A percentile compares a stretch with the other conserved stretches of the same genome.
Conservation (phyloP, 495 filamentous ascomycete genomes). For the Cenococcum geophilum region DNA sequence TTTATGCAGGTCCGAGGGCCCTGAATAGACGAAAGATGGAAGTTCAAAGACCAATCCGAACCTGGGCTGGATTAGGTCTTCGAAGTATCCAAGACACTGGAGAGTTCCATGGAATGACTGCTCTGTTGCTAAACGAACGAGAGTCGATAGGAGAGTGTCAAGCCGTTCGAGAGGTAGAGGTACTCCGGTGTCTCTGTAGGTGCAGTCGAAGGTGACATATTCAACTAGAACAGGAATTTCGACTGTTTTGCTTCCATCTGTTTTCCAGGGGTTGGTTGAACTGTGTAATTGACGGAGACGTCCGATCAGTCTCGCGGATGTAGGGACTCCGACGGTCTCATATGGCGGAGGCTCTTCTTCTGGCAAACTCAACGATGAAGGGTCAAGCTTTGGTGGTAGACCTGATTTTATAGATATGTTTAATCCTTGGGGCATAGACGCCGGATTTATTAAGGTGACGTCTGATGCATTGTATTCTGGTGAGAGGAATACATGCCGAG, state of each 20-base stretch:
- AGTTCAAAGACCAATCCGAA: slow-evolving; percentile 81
- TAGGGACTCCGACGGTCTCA: slow-evolving; percentile 33
- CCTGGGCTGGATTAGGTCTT: slow-evolving; percentile 69
- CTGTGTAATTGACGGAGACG: slow-evolving; percentile 32
- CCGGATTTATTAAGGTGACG: slow-evolving; percentile 29
- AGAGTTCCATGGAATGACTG: slow-evolving; percentile 54
- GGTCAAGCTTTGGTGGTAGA: slow-evolving; percentile 34
- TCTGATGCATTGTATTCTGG: slow-evolving; percentile 29
- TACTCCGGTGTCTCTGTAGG: slow-evolving; percentile 58
- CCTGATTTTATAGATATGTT: slow-evolving; percentile 8
- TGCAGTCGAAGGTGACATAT: slow-evolving; percentile 57
- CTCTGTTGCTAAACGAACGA: slow-evolving; percentile 47
- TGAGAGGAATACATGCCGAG: slow-evolving; percentile 21
- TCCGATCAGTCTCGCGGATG: slow-evolving; percentile 33
- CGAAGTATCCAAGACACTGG: slow-evolving; percentile 75
- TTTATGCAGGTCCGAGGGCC: slow-evolving; percentile 47
- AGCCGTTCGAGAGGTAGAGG: slow-evolving; percentile 58
- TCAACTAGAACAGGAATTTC: slow-evolving; percentile 57
- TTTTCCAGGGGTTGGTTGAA: slow-evolving; percentile 40
- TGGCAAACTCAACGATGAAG: slow-evolving; percentile 32
- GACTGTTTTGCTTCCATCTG: slow-evolving; percentile 31
- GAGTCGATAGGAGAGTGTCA: slow-evolving; percentile 53
- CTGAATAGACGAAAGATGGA: slow-evolving; percentile 49
- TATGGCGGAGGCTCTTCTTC: slow-evolving; percentile 41
- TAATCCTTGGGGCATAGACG: slow-evolving; percentile 7